These are phyloP conservation scores for Entomortierella chlamydospora DNA, from an alignment of 192 early-diverging fungal species.

Conservation along the genomic window DNA sequence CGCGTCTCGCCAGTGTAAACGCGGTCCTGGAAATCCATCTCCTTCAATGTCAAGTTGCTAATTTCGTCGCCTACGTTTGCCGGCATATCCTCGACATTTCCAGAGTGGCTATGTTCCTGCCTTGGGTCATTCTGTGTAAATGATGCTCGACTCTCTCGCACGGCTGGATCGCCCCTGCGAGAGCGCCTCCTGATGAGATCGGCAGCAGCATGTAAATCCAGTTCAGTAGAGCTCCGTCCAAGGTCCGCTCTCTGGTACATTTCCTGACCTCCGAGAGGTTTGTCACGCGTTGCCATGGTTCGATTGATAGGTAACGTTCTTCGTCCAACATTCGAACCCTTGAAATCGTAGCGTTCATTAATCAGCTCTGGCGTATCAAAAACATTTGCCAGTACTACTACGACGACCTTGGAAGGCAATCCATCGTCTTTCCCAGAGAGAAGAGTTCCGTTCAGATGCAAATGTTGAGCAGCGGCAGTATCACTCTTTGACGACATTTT, in stretches of 20 bases:
- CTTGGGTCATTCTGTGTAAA: slow-evolving; percentile 1
- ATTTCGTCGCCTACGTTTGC: neutral
- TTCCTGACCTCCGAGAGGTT: neutral
- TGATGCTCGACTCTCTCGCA: neutral
- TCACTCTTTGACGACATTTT: slow-evolving; percentile 3
- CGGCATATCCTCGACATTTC: neutral
- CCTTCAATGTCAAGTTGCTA: slow-evolving; percentile 45
- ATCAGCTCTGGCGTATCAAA: slow-evolving; percentile 47
- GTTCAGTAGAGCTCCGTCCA: neutral
- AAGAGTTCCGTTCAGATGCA: slow-evolving; percentile 44
- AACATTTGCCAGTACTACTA: slow-evolving; percentile 45
- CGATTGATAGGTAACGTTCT: slow-evolving; percentile 19
- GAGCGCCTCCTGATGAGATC: slow-evolving; percentile 2
- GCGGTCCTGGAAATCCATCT: slow-evolving; percentile 48
- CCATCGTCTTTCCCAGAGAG: slow-evolving; percentile 35
- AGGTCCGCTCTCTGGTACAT: neutral
- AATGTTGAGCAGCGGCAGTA: slow-evolving; percentile 24
- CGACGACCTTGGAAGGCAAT: slow-evolving; percentile 36
- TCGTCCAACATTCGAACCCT: slow-evolving; percentile 47
- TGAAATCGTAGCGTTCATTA: slow-evolving; percentile 51
- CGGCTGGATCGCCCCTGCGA: neutral
- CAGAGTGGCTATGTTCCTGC: neutral
- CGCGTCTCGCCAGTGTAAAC: slow-evolving; percentile 34
- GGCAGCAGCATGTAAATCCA: neutral
- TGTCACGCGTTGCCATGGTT: neutral